Conservation (phyloP, 257 asterid genomes). For the Scutellaria galericulata region DNA sequence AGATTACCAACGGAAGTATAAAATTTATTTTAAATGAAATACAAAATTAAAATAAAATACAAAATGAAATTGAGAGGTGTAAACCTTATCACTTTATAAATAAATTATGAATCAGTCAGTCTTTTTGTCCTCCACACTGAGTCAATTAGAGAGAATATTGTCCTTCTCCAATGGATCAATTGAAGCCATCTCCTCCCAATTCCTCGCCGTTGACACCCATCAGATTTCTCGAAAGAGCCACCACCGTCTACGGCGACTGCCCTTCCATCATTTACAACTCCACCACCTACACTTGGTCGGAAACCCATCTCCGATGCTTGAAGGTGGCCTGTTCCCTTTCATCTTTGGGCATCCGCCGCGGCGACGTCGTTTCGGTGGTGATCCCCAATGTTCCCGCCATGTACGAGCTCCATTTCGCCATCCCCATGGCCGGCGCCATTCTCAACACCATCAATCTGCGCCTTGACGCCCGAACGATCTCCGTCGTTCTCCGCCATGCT, state of each 20-base stretch:
- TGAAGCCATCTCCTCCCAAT: conserved; percentile 53
- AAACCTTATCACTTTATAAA: too few relatives aligned
- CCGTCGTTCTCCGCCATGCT: conserved; percentile 62
- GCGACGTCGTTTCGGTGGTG: conserved; percentile 68
- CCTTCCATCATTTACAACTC: conserved; percentile 56
- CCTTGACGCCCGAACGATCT: conserved; percentile 66
- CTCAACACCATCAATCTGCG: conserved; percentile 70
- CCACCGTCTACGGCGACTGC: conserved; percentile 64
- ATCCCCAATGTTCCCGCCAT: conserved; percentile 80
- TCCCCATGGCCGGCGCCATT: conserved; percentile 82
- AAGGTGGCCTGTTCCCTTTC: conserved; percentile 60
- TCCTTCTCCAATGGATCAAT: conserved; percentile 42
- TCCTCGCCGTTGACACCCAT: conserved; percentile 68
- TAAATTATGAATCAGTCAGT: too few relatives aligned
- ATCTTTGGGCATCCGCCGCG: conserved; percentile 52
- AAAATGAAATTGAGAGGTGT: too few relatives aligned
- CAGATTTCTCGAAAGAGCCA: conserved; percentile 60
- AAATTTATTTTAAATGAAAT: too few relatives aligned
- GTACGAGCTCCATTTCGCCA: conserved; percentile 80
- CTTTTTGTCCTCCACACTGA: too few relatives aligned
- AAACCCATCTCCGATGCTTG: conserved; percentile 56
- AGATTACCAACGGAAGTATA: too few relatives aligned
- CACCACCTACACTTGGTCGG: conserved; percentile 59
- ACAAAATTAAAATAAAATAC: too few relatives aligned
- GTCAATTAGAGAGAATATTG: too few relatives aligned